Base-by-base conservation (phyloP, 2,329 filamentous ascomycete genomes). In the Metarhizium guizhouense region DNA sequence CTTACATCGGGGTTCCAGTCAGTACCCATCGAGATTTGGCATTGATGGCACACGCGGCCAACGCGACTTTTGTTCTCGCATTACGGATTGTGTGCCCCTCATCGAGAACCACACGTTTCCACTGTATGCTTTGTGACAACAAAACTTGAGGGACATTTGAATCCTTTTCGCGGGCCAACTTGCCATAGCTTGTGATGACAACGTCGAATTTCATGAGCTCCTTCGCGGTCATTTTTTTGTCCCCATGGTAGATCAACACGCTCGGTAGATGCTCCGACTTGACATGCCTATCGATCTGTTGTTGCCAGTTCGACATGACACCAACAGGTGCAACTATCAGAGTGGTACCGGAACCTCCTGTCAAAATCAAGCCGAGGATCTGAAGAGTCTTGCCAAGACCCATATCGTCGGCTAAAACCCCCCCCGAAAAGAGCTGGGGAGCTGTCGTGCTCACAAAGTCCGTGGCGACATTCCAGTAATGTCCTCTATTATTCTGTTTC, bases 251-350 rank as follows among this genome's bases (percentile, higher is more conserved):
- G 36, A 86, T 83, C 62, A 90, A 76, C 4, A 94, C 77, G 10
- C 78, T 83, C 6, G 90, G 82, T 2, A 76, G 72, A 55, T 82
- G 72, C n/a, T 86, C 79, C 5, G 76, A 68, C 42, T 83, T 79
- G 49, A 93, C 80, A 64, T 96, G 91, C 42, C 80, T 78, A 59
- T 81, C 75, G 54, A 93, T 88, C 68, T 95, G 90, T 54, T 86
- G 83, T 62, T 82, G 83, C 91, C 91, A 96, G 63, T 95, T 95
- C 65, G 86, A 91, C 87, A 95, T 92, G 20, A 95, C 90, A 53
- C 86, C 86, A 6, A 95, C 80, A 0, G 91, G 91, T 0, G 88
- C 85, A 54, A 95, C 77, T 54, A 96, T 92, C 25, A 96, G 76
- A 0, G 90, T 95, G 1, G 85, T 74, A 3, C 83, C 84, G 2